Base-by-base conservation (phyloP, 495 filamentous ascomycete genomes). In the Talaromyces stipitatus region DNA sequence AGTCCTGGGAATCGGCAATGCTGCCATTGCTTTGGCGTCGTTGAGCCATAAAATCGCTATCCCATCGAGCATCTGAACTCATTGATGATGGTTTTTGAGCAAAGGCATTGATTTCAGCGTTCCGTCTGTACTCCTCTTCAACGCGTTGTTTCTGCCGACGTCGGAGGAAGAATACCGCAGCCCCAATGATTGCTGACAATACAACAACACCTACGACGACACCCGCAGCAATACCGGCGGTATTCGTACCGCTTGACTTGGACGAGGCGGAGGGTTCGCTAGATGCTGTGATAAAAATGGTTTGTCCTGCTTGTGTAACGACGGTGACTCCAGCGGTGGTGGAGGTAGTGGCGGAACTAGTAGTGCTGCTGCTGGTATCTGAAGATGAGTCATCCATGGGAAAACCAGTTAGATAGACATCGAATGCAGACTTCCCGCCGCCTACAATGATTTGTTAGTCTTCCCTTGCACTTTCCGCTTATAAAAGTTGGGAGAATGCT, bases 1-100 rank as follows among this genome's bases (percentile, higher is more conserved):
- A 98, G 71, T 97, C 94, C 69, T 95, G 84, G 72, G 96, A 94
- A 68, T 98, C 95, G 62, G 92, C 92, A 67, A 98, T 97, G 73
- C 92, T 97, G 62, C 92, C 94, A 71, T 92, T 89, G 72, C 94
- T 97, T 75, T 92, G 85, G 69, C 94, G 83, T 65, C 91, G 79
- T 61, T 94, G 84, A 56, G 84, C 83, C 85, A 96, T 89, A 56
- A 78, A 81, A 50, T 87, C 84, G 22, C 92, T 90, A 61, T 98
- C 94, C 58, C 97, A 86, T 22, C 95, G 83, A 45, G 88, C 86
- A 69, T 97, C 92, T 26, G 87, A 86, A 29, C 75, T 73, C 58
- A 78, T 78, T 56, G 79, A 75, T 55, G 64, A 62, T 23, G 79
- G 77, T 69, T 89, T 72, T 55, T 82, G 79, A 53, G 73, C 75